Conservation (phyloP, 2,329 filamentous ascomycete genomes). For the Phoma sp. region DNA sequence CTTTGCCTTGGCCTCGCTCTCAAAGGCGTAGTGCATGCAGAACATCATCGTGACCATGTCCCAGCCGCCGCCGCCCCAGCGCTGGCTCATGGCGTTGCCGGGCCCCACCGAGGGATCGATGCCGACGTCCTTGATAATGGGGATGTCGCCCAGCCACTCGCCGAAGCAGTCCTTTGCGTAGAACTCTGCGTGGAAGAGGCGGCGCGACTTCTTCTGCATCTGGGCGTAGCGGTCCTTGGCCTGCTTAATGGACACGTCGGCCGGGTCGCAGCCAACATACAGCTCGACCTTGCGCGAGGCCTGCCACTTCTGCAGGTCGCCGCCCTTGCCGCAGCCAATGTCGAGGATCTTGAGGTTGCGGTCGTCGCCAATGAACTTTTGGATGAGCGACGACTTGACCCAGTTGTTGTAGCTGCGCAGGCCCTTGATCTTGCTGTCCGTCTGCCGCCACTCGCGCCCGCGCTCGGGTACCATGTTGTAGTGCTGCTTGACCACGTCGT, state of each 20-base stretch:
- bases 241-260: conserved; percentile 89
- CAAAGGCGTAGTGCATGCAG: conserved; percentile 98
- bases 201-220: conserved; percentile 67
- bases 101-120: conserved; percentile 76
- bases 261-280: conserved; percentile 93
- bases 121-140: conserved; percentile 83
- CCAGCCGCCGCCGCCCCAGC: conserved; percentile 77
- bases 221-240: conserved; percentile 81
- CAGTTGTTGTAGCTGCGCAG: conserved; percentile 97
- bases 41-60: conserved; percentile 99
- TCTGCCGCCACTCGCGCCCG: conserved; percentile 92
- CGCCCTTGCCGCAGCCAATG: conserved; percentile 95
- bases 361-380: conserved; percentile 73
- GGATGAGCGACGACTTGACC: conserved; percentile 97
- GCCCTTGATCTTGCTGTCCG: conserved; percentile 93
- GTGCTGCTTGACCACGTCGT: conserved; percentile 88
- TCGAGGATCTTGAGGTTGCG: conserved; percentile 81
- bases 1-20: conserved; percentile 85
- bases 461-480: conserved; percentile 96
- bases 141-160: conserved; percentile 79
- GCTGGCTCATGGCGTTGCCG: conserved; percentile 63
- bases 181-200: conserved; percentile 85
- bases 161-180: conserved; percentile 92
- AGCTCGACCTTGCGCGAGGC: conserved; percentile 86
- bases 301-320: conserved; percentile 95